A percentile compares a stretch with the other conserved stretches of the same genome.
Evolutionary conservation across 2,329 filamentous ascomycete species (phyloP).

Genomic region (Hymenoscyphus albidus): DNA sequence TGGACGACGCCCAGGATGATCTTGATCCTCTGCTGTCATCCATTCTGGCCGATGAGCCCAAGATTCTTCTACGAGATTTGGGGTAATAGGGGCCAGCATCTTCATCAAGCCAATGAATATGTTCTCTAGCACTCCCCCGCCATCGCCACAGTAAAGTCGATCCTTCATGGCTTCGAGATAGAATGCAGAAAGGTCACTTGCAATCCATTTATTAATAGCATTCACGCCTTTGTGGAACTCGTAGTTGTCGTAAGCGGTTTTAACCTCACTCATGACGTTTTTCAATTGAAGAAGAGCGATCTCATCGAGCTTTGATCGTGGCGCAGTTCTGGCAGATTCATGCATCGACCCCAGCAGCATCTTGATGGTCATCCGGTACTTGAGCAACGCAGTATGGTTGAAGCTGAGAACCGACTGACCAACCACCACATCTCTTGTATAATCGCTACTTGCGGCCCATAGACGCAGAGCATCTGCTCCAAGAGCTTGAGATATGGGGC

Average conservation of each 20-base stretch:
- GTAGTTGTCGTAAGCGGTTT: conserved; percentile 61
- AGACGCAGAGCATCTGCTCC: conserved; percentile 84
- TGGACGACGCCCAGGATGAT: conserved; percentile 42
- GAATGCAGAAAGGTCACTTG: conserved; percentile 81
- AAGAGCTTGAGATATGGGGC: conserved; percentile 60
- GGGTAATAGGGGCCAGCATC: conserved; percentile 78
- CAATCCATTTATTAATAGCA: conserved; percentile 75
- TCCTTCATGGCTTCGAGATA: conserved; percentile 95
- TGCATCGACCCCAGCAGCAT: conserved; percentile 79
- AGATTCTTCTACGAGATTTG: conserved; percentile 80
- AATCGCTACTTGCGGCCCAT: conserved; percentile 90
- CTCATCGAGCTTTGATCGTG: conserved; percentile 61
- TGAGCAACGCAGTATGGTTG: conserved; percentile 73
- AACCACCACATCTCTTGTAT: conserved; percentile 81
- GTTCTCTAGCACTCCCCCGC: conserved; percentile 58
- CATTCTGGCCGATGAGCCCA: conserved; percentile 72
- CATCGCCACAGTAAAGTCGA: conserved; percentile 78
- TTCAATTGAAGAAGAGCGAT: conserved; percentile 74
- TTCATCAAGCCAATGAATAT: conserved; percentile 70
- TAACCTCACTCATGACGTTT: conserved; percentile 61
- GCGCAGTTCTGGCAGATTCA: conserved; percentile 39
- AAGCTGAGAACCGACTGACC: conserved; percentile 72
- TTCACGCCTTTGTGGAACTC: conserved; percentile 79
- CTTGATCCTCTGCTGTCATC: conserved; percentile 45
- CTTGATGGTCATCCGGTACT: conserved; percentile 86